These are phyloP conservation scores for Suillus sp. DNA, from an alignment of 768 basidiomycete species.

Conservation along the genomic window DNA sequence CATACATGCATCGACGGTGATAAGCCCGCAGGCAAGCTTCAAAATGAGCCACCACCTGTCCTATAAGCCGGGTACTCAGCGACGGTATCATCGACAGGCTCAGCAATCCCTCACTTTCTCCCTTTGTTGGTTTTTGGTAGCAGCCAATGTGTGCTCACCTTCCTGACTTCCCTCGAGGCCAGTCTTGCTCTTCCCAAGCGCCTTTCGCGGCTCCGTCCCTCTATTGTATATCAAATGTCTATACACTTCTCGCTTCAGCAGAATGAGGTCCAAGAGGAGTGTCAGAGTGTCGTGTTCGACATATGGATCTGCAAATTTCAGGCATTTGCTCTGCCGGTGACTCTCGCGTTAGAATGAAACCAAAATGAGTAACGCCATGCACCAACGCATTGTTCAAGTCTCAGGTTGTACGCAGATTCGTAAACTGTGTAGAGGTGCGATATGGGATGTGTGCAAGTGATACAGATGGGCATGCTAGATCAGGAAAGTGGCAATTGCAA, in stretches of 20 bases:
- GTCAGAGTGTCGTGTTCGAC: slow-evolving; percentile 81
- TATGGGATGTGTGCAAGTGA: slow-evolving; percentile 65
- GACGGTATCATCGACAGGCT: neutral
- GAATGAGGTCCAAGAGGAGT: slow-evolving; percentile 75
- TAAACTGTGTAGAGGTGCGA: slow-evolving; percentile 82
- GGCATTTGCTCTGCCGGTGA: slow-evolving; percentile 53
- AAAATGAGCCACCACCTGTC: slow-evolving; percentile 61
- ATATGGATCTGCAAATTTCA: slow-evolving; percentile 79
- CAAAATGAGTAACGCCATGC: neutral
- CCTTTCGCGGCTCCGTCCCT: slow-evolving; percentile 62
- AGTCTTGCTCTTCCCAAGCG: slow-evolving; percentile 24
- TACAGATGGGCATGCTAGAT: slow-evolving; percentile 74
- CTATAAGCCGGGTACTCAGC: slow-evolving; percentile 35
- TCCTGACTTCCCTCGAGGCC: neutral
- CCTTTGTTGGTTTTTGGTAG: slow-evolving; percentile 14
- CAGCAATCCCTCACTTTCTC: slow-evolving; percentile 29
- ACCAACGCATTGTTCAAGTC: slow-evolving; percentile 84
- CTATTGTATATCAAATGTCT: slow-evolving; percentile 82
- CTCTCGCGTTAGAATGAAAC: slow-evolving; percentile 14
- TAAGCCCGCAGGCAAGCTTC: slow-evolving; percentile 57
- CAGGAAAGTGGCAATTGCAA: slow-evolving; percentile 4
- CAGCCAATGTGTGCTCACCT: neutral
- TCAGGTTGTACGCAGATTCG: slow-evolving; percentile 72
- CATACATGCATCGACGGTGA: slow-evolving; percentile 75
- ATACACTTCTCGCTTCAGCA: slow-evolving; percentile 81